These are phyloP conservation scores for Populus tremula DNA, from an alignment of 345 rosid genomes.

Conservation along the genomic window DNA sequence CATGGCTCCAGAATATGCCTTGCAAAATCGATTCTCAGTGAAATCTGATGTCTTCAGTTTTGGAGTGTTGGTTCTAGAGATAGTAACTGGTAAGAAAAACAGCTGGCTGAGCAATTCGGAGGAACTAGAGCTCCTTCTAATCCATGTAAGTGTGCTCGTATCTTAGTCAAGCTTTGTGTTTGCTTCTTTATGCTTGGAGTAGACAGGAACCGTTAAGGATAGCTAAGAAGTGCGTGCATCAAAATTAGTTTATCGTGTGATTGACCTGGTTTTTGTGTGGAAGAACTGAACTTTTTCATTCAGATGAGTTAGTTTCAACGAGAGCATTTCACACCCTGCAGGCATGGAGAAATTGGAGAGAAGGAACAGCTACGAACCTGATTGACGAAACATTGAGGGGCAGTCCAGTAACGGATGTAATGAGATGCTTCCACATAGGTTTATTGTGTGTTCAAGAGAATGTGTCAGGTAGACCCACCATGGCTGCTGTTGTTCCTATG, in stretches of 20 bases:
- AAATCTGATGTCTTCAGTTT: neutral
- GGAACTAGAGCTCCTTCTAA: neutral
- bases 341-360: constrained; percentile 27
- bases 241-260: too few species aligned
- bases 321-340: neutral
- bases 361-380: constrained; percentile 16
- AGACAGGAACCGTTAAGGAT: too few species aligned
- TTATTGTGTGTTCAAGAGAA: constrained; percentile 9
- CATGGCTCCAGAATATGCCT: neutral
- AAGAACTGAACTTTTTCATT: too few species aligned
- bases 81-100: neutral
- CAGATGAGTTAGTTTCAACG: too few species aligned
- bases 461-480: neutral
- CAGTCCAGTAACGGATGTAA: constrained; percentile 6
- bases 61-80: neutral
- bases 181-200: too few species aligned
- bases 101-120: neutral
- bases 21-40: neutral
- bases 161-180: too few species aligned
- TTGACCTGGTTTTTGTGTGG: too few species aligned
- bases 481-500: constrained; percentile 5
- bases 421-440: constrained; percentile 24
- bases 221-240: too few species aligned
- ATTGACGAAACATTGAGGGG: constrained; percentile 5
- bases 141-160: neutral